These are phyloP conservation scores for Diaporthe velutina DNA, from an alignment of 2,329 filamentous ascomycete species.

Conservation along the genomic window DNA sequence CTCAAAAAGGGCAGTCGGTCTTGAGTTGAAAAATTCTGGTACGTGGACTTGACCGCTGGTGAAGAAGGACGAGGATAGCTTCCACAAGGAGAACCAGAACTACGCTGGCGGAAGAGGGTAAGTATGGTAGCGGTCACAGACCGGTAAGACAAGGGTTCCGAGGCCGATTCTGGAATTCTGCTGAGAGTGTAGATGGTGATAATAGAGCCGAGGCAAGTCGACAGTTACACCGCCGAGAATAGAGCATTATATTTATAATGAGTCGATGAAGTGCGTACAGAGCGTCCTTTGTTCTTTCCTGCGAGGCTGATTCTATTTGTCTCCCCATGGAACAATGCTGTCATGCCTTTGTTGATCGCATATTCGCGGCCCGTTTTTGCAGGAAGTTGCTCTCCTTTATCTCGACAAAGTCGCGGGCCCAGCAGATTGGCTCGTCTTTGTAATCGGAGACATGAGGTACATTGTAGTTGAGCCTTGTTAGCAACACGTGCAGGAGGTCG, in stretches of 20 bases:
- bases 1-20: neutral
- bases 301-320: neutral
- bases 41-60: no score
- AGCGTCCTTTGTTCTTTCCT: neutral
- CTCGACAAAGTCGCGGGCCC: constrained; percentile 60
- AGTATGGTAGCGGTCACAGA: neutral
- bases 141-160: neutral
- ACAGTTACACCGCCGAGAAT: neutral
- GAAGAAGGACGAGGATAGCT: neutral
- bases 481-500: constrained; percentile 52
- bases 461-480: constrained; percentile 52
- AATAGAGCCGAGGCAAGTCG: neutral
- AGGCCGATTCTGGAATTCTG: neutral
- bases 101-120: no score
- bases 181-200: neutral
- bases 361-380: neutral
- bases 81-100: neutral
- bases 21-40: neutral
- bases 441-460: constrained; percentile 53
- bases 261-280: neutral
- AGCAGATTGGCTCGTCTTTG: constrained; percentile 47
- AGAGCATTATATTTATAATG: neutral
- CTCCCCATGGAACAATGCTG: neutral
- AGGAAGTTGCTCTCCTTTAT: constrained; percentile 51
- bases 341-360: neutral